phyloP scores from a whole-genome alignment of 164 flowering plant species.

The Stephania cephalantha region DNA sequence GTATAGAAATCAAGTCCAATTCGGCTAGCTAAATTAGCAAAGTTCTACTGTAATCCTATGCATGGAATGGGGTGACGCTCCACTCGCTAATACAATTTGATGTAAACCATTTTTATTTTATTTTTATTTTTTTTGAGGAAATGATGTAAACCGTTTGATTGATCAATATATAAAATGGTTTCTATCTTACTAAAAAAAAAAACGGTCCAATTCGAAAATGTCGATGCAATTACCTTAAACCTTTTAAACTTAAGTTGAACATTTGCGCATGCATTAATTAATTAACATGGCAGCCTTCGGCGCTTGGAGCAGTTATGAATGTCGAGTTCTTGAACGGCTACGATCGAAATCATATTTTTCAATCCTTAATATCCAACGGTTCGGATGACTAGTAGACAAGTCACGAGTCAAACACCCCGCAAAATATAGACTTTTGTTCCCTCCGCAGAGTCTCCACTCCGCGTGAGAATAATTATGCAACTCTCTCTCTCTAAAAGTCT shows the following conservation, averaged over 20 bases:
- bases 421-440: neutral
- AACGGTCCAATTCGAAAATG: too few species aligned
- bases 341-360: neutral
- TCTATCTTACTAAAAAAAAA: too few species aligned
- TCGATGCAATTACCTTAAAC: neutral
- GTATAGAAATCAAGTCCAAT: too few species aligned
- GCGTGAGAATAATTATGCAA: neutral
- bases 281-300: too few species aligned
- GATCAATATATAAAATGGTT: too few species aligned
- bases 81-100: too few species aligned
- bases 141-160: too few species aligned
- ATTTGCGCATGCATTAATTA: neutral
- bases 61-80: too few species aligned
- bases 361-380: neutral
- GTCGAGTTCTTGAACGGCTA: neutral
- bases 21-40: too few species aligned
- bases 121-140: too few species aligned
- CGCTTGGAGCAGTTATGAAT: neutral
- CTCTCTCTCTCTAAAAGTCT: neutral
- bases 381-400: neutral
- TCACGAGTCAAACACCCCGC: neutral
- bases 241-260: neutral
- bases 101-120: too few species aligned
- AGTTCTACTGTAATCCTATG: too few species aligned
- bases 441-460: neutral